Evolutionary conservation across 2,329 filamentous ascomycete species (phyloP), one percentile per base, ranked within the genome.

Genomic region (Neopestalotiopsis sp.): DNA sequence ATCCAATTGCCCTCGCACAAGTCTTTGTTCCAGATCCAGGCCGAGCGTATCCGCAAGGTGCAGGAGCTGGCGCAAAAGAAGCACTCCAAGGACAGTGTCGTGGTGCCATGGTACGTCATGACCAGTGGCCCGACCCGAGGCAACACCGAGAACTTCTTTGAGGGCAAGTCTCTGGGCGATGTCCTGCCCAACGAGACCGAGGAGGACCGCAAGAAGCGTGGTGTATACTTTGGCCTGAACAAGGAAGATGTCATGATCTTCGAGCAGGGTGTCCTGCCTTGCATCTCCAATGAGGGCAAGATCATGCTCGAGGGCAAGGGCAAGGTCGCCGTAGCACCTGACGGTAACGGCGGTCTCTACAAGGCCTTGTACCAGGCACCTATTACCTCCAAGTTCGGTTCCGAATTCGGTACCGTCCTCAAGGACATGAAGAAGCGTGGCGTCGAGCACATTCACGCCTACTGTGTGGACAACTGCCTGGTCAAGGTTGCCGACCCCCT

Each of bases 391-490:
- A 68, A 68, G 42, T 67, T 69, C 14, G 70, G 68, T 32, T 40
- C 63, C 67, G 86, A 97, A 73, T 89, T 89, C 69, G 91, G 92
- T 17, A 91, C 92, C 67, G 92, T 97, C 52, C 90, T 97, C 64
- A 89, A 90, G 59, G 94, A 98, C 82, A 96, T 99, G 92, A 88
- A 89, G 75, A 91, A 90, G 83, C 93, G 95, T 68, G 95, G 94
- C 64, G 92, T 98, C 78, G 84, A 97, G 86, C 96, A 99, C 84
- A 92, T 99, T 71, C 95, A 99, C 82, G 92, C 95, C 62, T 98
- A 98, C 88, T 98, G 96, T 78, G 96, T 99, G 60, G 96, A 99
- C 85, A 99, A 99, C 86, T 98, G 95, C 84, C 89, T 99, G n/a
- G 95, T 97, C 80, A 95, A 94, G 84, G 95, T 99, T n/a, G 95